Base-by-base conservation (phyloP, 2,329 filamentous ascomycete species). In the Ceratocystis eucalypticola region DNA sequence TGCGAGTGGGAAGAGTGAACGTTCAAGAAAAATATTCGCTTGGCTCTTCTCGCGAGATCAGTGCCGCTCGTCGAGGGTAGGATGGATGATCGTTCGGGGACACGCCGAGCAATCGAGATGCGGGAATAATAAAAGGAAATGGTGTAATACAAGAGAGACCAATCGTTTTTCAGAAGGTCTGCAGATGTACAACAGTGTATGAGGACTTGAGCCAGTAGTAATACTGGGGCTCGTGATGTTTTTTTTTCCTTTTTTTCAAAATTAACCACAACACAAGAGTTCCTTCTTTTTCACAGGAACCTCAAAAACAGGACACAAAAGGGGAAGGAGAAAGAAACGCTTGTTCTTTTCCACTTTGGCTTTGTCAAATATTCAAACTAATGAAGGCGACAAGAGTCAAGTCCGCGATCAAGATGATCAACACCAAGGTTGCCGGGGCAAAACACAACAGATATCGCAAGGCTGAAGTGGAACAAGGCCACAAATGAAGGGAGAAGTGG, bases 31-130 rank as follows among this genome's bases (percentile, higher is more conserved):
- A 65, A 65, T 50, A 66, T 48, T 53, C 45, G 63, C 57, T 67
- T 67, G 66, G 66, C 66, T 67, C 66, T 67, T 67, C 66, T 67
- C 62, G 66, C 66, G 66, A 67, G 66, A 67, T 67, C 66, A 67
- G 66, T 67, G 66, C 66, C 66, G 66, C 66, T 67, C 66, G 66
- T 67, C 66, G 66, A 67, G 46, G 63, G 66, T 63, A 61, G 63
- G 48, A 57, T 57, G 28, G 53, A 57, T 57, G 63, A 67, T 67
- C 62, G 50, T 65, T 61, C 62, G 62, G 65, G 65, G 66, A 67
- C 50, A 46, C 63, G 63, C 66, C 66, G 66, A 65, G 62, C 46
- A 67, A 65, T 67, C 66, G 66, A 67, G 64, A 62, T 67, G 66
- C 66, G 63, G 48, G 30, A 57, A 57, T 12, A 37, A 20, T 41